Conservation (phyloP, 768 basidiomycete genomes). For the Amanita phalloides region DNA sequence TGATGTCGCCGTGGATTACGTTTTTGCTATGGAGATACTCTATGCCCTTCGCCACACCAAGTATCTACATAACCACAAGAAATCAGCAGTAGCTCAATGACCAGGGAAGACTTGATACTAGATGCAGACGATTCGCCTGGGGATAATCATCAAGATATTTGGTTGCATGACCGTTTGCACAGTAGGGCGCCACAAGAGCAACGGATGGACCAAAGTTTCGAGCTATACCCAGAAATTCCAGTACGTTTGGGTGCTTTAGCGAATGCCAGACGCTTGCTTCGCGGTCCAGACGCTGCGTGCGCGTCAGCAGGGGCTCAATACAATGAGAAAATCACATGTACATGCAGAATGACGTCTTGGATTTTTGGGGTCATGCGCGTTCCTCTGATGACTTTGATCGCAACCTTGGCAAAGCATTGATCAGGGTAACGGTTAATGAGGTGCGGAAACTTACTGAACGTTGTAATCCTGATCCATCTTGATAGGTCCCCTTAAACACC, state of each 20-base stretch:
- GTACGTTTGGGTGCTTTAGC: conserved; percentile 44
- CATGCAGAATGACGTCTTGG: conserved; percentile 37
- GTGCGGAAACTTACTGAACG: conserved; percentile 17
- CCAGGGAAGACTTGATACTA: conserved; percentile 22
- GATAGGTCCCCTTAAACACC: conserved; percentile 51
- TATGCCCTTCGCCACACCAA: conserved; percentile 40
- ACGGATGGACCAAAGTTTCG: conserved; percentile 34
- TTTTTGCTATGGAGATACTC: conserved; percentile 44
- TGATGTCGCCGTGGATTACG: conserved; percentile 52
- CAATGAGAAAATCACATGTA: conserved; percentile 18
- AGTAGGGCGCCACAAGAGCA: conserved; percentile 60
- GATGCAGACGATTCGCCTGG: not conserved
- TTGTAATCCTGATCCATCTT: conserved; percentile 30
- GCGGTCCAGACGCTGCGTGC: conserved; percentile 38
- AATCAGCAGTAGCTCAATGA: conserved; percentile 10
- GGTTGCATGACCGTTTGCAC: conserved; percentile 44
- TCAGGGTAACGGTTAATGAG: not conserved
- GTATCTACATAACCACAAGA: not conserved
- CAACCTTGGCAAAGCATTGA: conserved; percentile 27
- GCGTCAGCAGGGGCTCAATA: not conserved
- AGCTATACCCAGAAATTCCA: conserved; percentile 43
- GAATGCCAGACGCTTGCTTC: conserved; percentile 51
- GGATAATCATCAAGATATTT: conserved; percentile 29
- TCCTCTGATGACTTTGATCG: conserved; percentile 45
- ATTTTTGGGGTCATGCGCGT: conserved; percentile 27